These are phyloP conservation scores for Jatropha curcas DNA, from an alignment of 345 rosid species.

Conservation along the genomic window DNA sequence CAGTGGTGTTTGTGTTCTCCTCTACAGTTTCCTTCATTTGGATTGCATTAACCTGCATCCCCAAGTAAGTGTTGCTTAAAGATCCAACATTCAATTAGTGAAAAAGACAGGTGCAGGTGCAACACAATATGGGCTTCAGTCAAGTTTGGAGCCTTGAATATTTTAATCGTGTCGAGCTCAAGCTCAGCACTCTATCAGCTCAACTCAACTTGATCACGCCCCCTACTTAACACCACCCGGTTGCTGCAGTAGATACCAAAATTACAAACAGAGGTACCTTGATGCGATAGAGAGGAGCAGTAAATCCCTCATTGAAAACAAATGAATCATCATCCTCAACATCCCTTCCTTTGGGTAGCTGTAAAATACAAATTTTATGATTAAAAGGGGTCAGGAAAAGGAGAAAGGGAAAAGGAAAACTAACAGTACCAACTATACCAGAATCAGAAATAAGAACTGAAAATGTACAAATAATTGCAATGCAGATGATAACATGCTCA, in stretches of 20 bases:
- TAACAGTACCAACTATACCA: background rate
- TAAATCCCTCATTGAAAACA: slow-evolving; percentile 73
- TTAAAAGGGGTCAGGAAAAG: background rate
- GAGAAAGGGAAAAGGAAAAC: background rate
- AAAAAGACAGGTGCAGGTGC: background rate
- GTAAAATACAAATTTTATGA: slow-evolving; percentile 21
- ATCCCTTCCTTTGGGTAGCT: slow-evolving; percentile 93
- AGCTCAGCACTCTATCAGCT: too few species aligned
- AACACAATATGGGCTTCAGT: background rate
- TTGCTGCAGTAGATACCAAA: background rate
- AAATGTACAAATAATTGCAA: background rate
- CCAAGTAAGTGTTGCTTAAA: slow-evolving; percentile 7
- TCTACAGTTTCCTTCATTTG: slow-evolving; percentile 99
- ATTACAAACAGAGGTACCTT: slow-evolving; percentile 47
- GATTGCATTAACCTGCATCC: slow-evolving; percentile 91
- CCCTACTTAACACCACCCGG: background rate
- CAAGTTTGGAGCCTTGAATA: too few species aligned
- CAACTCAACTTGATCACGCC: too few species aligned
- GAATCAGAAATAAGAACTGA: background rate
- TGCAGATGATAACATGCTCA: slow-evolving; percentile 16
- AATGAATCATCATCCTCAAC: slow-evolving; percentile 91
- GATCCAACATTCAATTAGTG: background rate
- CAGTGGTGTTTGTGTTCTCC: slow-evolving; percentile 95
- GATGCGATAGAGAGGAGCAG: slow-evolving; percentile 81
- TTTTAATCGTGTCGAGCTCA: too few species aligned